These are phyloP conservation scores for Podospora fimiseda DNA, from an alignment of 495 filamentous ascomycete genomes.

Conservation along the genomic window DNA sequence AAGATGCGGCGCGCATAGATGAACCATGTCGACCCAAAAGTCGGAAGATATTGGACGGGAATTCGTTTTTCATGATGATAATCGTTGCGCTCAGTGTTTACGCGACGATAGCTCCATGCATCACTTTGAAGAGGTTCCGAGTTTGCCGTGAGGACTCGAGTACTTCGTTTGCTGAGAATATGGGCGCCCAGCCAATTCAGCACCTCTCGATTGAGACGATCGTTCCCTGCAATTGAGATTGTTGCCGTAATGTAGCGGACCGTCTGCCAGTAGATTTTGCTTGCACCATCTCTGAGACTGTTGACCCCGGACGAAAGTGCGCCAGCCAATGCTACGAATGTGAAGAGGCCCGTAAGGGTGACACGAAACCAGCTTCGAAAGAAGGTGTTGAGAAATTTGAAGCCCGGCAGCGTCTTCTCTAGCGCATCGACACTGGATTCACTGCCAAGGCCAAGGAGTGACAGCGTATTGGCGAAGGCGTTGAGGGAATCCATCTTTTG, in stretches of 20 bases:
- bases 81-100: slow-evolving; percentile 31
- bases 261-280: slow-evolving; percentile 35
- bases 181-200: slow-evolving; percentile 39
- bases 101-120: slow-evolving; percentile 20
- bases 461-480: slow-evolving; percentile 20
- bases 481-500: neutral
- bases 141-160: slow-evolving; percentile 37
- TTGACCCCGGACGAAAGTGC: slow-evolving; percentile 22
- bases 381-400: slow-evolving; percentile 19
- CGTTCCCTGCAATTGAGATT: slow-evolving; percentile 34
- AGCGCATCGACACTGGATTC: slow-evolving; percentile 11
- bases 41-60: slow-evolving; percentile 41
- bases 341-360: slow-evolving; percentile 27
- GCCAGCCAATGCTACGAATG: slow-evolving; percentile 27
- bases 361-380: slow-evolving; percentile 27
- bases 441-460: slow-evolving; percentile 11
- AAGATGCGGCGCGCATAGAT: slow-evolving; percentile 36
- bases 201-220: slow-evolving; percentile 39
- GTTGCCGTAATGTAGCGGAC: slow-evolving; percentile 37
- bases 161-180: slow-evolving; percentile 28
- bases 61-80: slow-evolving; percentile 36
- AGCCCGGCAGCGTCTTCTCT: slow-evolving; percentile 23
- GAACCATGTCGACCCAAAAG: slow-evolving; percentile 40
- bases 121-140: slow-evolving; percentile 31
- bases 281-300: slow-evolving; percentile 16